phyloP scores from a whole-genome alignment of 306 rosid species.

The Trifolium repens region DNA sequence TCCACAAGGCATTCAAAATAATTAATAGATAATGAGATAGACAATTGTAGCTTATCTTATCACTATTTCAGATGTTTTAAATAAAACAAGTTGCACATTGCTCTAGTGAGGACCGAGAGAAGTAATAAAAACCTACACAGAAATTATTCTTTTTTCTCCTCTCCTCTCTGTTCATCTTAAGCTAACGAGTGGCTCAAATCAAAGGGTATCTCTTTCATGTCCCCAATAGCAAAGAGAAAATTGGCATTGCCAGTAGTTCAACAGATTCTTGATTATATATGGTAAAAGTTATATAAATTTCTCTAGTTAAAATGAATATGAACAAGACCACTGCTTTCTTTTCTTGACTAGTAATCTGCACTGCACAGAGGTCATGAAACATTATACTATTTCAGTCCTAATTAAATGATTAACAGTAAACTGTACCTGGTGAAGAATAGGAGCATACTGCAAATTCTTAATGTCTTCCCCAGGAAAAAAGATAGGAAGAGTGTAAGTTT shows the following conservation, averaged over 20 bases:
- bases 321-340: not conserved
- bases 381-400: slow-evolving; percentile 10
- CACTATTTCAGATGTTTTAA: not conserved
- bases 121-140: not conserved
- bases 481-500: slow-evolving; percentile 74
- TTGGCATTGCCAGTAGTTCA: slow-evolving; percentile 22
- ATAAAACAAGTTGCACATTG: not conserved
- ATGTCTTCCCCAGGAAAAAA: slow-evolving; percentile 86
- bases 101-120: not conserved
- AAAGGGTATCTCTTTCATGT: slow-evolving; percentile 16
- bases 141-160: not conserved
- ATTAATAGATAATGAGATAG: not conserved
- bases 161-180: not conserved
- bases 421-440: slow-evolving; percentile 88
- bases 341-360: not conserved
- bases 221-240: slow-evolving; percentile 34
- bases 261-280: not conserved
- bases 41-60: slow-evolving; percentile 22
- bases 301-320: slow-evolving; percentile 30
- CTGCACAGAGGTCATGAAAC: not conserved
- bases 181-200: slow-evolving; percentile 12
- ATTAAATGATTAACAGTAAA: not conserved
- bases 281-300: not conserved
- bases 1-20: slow-evolving; percentile 16
- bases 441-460: slow-evolving; percentile 95